phyloP scores from a whole-genome alignment of 257 asterid species.

The Voacanga thouarsii region DNA sequence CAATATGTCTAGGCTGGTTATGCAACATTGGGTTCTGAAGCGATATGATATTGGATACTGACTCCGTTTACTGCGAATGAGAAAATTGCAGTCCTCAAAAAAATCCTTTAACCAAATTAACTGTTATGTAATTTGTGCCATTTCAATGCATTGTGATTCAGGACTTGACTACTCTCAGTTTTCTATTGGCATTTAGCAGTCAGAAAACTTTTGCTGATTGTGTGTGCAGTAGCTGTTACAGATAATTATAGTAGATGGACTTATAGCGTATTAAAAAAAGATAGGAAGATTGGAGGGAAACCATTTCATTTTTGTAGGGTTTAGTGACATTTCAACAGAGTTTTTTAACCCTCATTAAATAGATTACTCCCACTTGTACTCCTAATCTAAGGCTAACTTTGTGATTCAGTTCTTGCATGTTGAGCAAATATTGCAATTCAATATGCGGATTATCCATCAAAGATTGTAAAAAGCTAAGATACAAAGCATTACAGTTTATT shows the following conservation, averaged over 20 bases:
- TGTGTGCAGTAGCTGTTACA: no score
- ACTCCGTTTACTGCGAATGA: neutral
- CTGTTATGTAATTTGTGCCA: neutral
- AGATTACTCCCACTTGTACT: neutral
- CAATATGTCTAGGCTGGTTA: neutral
- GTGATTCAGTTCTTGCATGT: neutral
- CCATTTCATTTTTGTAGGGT: no score
- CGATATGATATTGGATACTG: neutral
- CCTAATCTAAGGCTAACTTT: neutral
- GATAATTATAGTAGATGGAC: no score
- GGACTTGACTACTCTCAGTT: neutral
- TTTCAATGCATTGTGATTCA: neutral
- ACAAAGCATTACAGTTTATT: no score
- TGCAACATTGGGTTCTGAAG: neutral
- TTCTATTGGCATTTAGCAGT: neutral
- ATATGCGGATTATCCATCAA: neutral
- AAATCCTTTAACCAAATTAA: neutral
- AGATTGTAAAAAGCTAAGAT: no score
- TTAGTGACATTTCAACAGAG: neutral
- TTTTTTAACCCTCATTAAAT: neutral
- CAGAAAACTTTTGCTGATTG: no score
- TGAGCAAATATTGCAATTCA: neutral
- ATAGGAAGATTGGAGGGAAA: neutral
- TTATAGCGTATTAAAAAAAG: no score
- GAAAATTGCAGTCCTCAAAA: neutral